Conservation (phyloP, 768 basidiomycete species). For the Rickenella mellea region DNA sequence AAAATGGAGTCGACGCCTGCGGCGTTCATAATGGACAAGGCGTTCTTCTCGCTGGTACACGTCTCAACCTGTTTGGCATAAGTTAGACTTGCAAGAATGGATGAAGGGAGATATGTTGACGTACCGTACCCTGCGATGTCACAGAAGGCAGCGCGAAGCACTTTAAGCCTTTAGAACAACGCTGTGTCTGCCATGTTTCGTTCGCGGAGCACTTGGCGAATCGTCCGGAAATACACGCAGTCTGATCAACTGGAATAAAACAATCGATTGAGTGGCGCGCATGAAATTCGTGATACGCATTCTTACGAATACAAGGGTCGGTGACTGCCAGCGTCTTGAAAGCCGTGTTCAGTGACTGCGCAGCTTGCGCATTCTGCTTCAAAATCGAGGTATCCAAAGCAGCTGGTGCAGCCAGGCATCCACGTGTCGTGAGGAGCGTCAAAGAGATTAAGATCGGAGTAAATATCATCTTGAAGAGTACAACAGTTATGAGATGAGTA, state of each 20-base stretch:
- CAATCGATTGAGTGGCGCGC: background rate
- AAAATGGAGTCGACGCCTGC: conserved; percentile 37
- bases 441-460: conserved; percentile 16
- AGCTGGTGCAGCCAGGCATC: conserved; percentile 21
- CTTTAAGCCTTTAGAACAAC: conserved; percentile 25
- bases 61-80: no score
- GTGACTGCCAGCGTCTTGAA: conserved; percentile 30
- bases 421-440: conserved; percentile 18
- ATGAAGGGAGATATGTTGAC: conserved; percentile 9
- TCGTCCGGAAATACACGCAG: conserved; percentile 33
- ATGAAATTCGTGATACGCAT: background rate
- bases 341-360: conserved; percentile 40
- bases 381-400: conserved; percentile 32
- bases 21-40: conserved; percentile 33
- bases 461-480: conserved; percentile 8
- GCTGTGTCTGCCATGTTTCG: conserved; percentile 28
- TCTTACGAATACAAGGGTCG: conserved; percentile 38
- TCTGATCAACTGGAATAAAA: conserved; percentile 25
- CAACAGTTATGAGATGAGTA: background rate
- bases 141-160: conserved; percentile 48
- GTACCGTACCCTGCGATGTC: conserved; percentile 34
- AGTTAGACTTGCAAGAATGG: background rate
- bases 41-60: conserved; percentile 44
- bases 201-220: conserved; percentile 33
- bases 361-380: conserved; percentile 36